phyloP scores from a whole-genome alignment of 768 basidiomycete genomes.

The Tremella mesenterica region DNA sequence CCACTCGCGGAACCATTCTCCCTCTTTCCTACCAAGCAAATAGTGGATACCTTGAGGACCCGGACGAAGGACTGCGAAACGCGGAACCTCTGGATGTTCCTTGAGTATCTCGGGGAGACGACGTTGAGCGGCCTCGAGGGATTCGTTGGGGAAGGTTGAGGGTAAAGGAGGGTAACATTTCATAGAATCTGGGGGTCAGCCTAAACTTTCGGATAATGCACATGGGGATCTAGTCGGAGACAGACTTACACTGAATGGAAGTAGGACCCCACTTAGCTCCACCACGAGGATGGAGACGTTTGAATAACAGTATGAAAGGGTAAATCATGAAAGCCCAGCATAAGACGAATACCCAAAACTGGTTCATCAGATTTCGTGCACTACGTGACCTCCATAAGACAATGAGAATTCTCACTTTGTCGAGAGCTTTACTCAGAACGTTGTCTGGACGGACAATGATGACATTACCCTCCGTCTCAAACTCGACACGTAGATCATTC shows the following conservation, averaged over 20 bases:
- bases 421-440: slow-evolving; percentile 43
- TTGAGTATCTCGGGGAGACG: slow-evolving; percentile 19
- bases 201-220: neutral
- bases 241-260: slow-evolving; percentile 11
- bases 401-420: slow-evolving; percentile 13
- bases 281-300: slow-evolving; percentile 56
- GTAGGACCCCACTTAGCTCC: slow-evolving; percentile 50
- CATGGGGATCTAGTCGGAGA: neutral
- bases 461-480: slow-evolving; percentile 49
- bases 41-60: slow-evolving; percentile 44
- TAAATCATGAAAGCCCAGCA: slow-evolving; percentile 63
- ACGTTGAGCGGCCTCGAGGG: slow-evolving; percentile 13
- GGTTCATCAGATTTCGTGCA: neutral
- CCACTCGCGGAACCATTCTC: slow-evolving; percentile 72
- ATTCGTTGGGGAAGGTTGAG: slow-evolving; percentile 21
- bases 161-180: slow-evolving; percentile 32
- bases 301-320: slow-evolving; percentile 73
- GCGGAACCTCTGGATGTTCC: slow-evolving; percentile 23
- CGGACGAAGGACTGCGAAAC: slow-evolving; percentile 13
- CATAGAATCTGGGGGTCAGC: slow-evolving; percentile 13
- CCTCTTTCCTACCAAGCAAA: slow-evolving; percentile 58
- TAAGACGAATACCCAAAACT: slow-evolving; percentile 61
- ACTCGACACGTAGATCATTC: slow-evolving; percentile 49
- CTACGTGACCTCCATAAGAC: neutral
- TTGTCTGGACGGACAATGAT: slow-evolving; percentile 64